Base-by-base conservation (phyloP, 169 alveolate species). In the Plasmodium gaboni region DNA sequence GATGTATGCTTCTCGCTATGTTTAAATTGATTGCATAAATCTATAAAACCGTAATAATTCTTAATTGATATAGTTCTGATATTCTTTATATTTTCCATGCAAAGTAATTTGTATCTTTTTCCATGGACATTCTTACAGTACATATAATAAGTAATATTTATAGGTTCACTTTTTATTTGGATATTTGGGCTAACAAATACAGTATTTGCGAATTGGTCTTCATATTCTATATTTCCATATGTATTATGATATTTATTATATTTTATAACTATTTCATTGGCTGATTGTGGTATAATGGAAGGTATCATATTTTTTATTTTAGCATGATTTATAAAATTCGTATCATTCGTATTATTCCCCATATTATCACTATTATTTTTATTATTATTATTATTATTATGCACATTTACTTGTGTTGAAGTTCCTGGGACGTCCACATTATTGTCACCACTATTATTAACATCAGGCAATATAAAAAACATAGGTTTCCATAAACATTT, bases 401-500 rank as follows among this genome's bases (percentile, higher is more conserved):
- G 59, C 2, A 83, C 10, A 38, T 38, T 38, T 38, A 38, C 10
- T 5, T 5, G 51, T 67, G 69, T 57, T 38, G 46, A 38, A 5
- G 46, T 38, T 38, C 46, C 46, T 38, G 46, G 46, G 7, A 38
- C 46, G 1, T 38, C 46, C 46, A 38, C 9, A 38, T 38, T 38
- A 7, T 38, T 38, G 46, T 38, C 46, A 5, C 46, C 5, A 38
- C 7, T 38, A 38, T 5, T 38, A 38, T 38, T 38, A 64, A 12
- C 32, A 70, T 83, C 91, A 0, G 91, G 71, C 2, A 83, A 50
- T 19, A 83, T 22, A 63, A 83, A 83, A 38, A 70, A 83, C 17
- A 22, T 68, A 32, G 65, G 80, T 15, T 83, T 83, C 91, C 91
- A 83, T 61, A 83, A 61, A 46, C 61, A 68, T 60, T 63, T 69